Conservation (phyloP, 305 asterid genomes). For the Fraxinus sp. region DNA sequence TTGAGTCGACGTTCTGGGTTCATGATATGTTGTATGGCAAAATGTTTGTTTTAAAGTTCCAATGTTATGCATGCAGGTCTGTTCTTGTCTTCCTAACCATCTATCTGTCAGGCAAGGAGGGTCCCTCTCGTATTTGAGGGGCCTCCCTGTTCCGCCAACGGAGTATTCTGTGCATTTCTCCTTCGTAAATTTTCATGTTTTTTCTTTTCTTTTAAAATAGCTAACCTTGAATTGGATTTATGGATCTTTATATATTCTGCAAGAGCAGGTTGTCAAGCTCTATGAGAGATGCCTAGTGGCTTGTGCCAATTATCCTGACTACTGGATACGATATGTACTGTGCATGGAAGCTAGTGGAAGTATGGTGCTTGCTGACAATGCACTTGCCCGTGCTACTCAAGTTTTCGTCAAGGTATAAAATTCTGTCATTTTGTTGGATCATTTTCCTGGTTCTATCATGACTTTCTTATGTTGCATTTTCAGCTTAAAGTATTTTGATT, state of each 20-base stretch:
- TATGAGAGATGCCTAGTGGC: slow-evolving; percentile 94
- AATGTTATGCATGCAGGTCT: slow-evolving; percentile 99
- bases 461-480: not conserved
- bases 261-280: slow-evolving; percentile 79
- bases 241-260: slow-evolving; percentile 30
- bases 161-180: slow-evolving; percentile 72
- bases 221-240: slow-evolving; percentile 20
- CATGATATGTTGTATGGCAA: slow-evolving; percentile 59
- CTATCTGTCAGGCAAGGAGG: slow-evolving; percentile 84
- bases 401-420: slow-evolving; percentile 81
- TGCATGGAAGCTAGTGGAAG: slow-evolving; percentile 88
- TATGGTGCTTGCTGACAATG: slow-evolving; percentile 89
- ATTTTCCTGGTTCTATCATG: not conserved
- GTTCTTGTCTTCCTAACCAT: slow-evolving; percentile 92
- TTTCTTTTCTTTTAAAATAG: slow-evolving; percentile 26
- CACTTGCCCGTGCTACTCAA: slow-evolving; percentile 92
- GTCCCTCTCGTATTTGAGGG: slow-evolving; percentile 82
- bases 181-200: slow-evolving; percentile 27
- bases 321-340: slow-evolving; percentile 78
- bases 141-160: slow-evolving; percentile 83
- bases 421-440: not conserved
- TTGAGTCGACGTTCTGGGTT: slow-evolving; percentile 95
- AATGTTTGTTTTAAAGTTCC: slow-evolving; percentile 61
- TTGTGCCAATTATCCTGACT: slow-evolving; percentile 95
- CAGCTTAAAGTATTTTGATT: not conserved